Base-by-base conservation (phyloP, 805 yeast species). In the Pichia heedii region DNA sequence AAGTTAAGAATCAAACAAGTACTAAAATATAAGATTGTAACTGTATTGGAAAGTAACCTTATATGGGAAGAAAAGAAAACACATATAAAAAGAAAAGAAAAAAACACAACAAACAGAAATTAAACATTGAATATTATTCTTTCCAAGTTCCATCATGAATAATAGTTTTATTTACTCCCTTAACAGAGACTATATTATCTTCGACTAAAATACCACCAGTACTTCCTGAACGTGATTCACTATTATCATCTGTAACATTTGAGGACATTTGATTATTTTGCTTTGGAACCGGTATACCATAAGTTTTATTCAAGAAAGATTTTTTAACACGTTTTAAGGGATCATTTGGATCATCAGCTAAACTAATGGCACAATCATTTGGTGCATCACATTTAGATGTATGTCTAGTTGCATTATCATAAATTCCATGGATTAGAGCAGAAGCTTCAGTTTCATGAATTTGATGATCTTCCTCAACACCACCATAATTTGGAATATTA, bases 81-180 rank as follows among this genome's bases (percentile, higher is more conserved):
- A n/a, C n/a, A n/a, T n/a, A n/a, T n/a, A n/a, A n/a, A n/a, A n/a
- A n/a, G n/a, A n/a, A n/a, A n/a, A n/a, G n/a, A n/a, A n/a, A n/a
- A n/a, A n/a, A n/a, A n/a, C n/a, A n/a, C n/a, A n/a, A n/a, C n/a
- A n/a, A n/a, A n/a, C n/a, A n/a, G n/a, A n/a, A n/a, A n/a, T n/a
- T n/a, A n/a, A n/a, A n/a, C n/a, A n/a, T n/a, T n/a, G n/a, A n/a
- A n/a, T n/a, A 29, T 29, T 15, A 29, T 29, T 29, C 32, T 15
- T 12, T 29, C 32, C 32, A 29, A 29, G 32, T 29, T 10, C 32
- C 39, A 21, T 74, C 81, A 53, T 83, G 90, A 54, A 87, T 86
- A 48, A 87, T 84, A 4, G 94, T 86, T 68, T 87, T 87, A 54
- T 78, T 79, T 19, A 84, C 84, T 42, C 96, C 96, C 56, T 81